Evolutionary conservation across 257 asterid species (phyloP), one percentile per base, ranked within the genome.

Genomic region (Solanum peruvianum): DNA sequence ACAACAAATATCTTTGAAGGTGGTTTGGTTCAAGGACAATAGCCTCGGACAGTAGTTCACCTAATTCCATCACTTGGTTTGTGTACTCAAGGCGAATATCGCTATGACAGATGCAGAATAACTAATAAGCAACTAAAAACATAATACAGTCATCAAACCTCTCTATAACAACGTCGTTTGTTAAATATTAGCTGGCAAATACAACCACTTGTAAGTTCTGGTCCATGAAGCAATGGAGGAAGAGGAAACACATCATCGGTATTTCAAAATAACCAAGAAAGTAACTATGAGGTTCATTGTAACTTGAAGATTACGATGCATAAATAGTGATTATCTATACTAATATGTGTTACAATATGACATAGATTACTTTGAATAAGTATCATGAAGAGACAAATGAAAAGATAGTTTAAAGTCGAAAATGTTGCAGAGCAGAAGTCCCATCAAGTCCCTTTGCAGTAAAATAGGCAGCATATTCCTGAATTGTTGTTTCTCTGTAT

Each of bases 391-490:
- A 77, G 39, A 4, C 49, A 3, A 44, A 23, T 13, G 60, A 2
- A 31, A 70, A 25, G 9, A 6, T 16, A 52, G n/a, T 58, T 87
- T 83, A 91, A 86, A 93, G 88, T 91, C 88, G 87, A 91, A 93
- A 94, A 93, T 92, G 94, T 31, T 45, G 86, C 86, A 93, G 73
- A 4, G 91, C 33, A 25, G 98, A 89, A 62, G 87, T 67, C 47
- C 97, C 97, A 81, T 91, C 93, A 35, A 92, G 94, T 5, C 98
- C 97, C 78, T 93, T 93, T 6, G 89, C 71, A 45, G 13, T 87
- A 33, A 18, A 35, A 89, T 88, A 80, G 9, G 91, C 85, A 15
- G 88, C 87, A 76, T 58, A 93, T 72, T 95, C 97, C 27, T 91
- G 89, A 29, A 93, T 94, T 0, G 92, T 92, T 6, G 93, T 93